Percentiles rank a stretch among this genome's conserved stretches.
Conservation (phyloP, 345 rosid genomes). For the Cochlearia excelsa region DNA sequence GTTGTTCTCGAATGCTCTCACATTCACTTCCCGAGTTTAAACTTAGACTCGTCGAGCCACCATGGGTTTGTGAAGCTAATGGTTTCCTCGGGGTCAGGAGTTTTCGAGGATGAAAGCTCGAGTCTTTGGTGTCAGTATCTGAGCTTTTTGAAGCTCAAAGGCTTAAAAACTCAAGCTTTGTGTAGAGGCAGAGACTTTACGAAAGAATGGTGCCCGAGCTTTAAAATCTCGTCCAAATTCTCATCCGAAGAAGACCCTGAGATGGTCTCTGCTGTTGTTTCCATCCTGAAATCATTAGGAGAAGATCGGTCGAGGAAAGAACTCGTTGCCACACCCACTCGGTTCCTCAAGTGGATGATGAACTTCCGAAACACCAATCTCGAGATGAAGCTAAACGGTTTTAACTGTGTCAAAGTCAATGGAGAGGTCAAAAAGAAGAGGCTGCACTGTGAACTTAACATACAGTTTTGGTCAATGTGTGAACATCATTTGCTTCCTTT, state of each 20-base stretch:
- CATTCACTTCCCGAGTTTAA: constrained; percentile 55
- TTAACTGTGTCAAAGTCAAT: constrained; percentile 23
- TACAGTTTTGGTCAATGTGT: constrained; percentile 77
- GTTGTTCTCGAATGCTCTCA: constrained; percentile 74
- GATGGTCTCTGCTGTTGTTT: constrained; percentile 61
- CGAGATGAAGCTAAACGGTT: constrained; percentile 54
- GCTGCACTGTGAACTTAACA: constrained; percentile 51
- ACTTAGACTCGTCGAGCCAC: constrained; percentile 39
- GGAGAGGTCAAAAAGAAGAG: constrained; percentile 30
- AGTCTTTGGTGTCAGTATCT: constrained; percentile 62
- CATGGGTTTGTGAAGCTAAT: constrained; percentile 47
- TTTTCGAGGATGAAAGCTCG: constrained; percentile 52
- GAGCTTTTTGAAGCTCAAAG: constrained; percentile 56
- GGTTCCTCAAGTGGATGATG: constrained; percentile 68
- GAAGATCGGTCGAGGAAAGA: constrained; percentile 78
- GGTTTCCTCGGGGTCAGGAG: constrained; percentile 61
- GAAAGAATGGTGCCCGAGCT: constrained; percentile 59
- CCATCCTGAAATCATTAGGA: constrained; percentile 60
- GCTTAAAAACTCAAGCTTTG: constrained; percentile 30
- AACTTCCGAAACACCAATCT: constrained; percentile 58
- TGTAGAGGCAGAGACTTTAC: constrained; percentile 21
- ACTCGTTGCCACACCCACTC: constrained; percentile 61
- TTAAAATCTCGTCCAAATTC: constrained; percentile 33
- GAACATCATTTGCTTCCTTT: constrained; percentile 94
- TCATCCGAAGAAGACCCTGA: constrained; percentile 36